Base-by-base conservation (phyloP, 2,329 filamentous ascomycete species). In the Pochonia chlamydosporia region DNA sequence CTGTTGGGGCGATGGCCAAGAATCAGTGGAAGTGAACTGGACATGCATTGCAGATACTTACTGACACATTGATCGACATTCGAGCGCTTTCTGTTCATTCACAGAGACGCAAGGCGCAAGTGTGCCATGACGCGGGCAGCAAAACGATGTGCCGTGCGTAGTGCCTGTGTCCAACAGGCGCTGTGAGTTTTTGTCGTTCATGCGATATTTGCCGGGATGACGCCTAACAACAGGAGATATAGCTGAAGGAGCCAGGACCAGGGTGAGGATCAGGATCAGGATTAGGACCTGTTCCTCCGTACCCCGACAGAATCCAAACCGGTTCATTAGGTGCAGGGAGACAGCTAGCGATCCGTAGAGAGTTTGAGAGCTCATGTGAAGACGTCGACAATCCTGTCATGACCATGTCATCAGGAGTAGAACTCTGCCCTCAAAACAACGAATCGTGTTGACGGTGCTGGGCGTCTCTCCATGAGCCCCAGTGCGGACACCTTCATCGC, bases 21-120 rank as follows among this genome's bases (percentile, higher is more conserved):
- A 18, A 26, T 44, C 25, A 43, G 46, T 31, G 7, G 40, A 28
- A 35, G 33, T 44, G 46, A 33, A 44, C 20, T 44, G 30, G 18
- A 45, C 39, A 11, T 44, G 42, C 37, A 40, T 37, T 28, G 28
- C 23, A 23, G 43, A 23, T 36, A 21, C n/a, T 23, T 35, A 30
- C 35, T 16, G 23, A 42, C 47, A 33, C 42, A 44, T 25, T 49
- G 31, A 43, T 43, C 43, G 39, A 30, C 47, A 8, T 16, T n/a
- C 14, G 8, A 40, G 20, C 28, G 9, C 21, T 16, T 5, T 10
- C 23, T 23, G 24, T n/a, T 21, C 24, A 10, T 25, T 36, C 24
- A 25, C 21, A 23, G 28, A 25, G 33, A 25, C 31, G 4, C 20
- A 37, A 23, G 11, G 26, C 26, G 26, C 26, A 28, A 39, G 35